A percentile compares a stretch with the other conserved stretches of the same genome.
Conservation (phyloP, 2,329 filamentous ascomycete species). For the Magnaporthales sp. region DNA sequence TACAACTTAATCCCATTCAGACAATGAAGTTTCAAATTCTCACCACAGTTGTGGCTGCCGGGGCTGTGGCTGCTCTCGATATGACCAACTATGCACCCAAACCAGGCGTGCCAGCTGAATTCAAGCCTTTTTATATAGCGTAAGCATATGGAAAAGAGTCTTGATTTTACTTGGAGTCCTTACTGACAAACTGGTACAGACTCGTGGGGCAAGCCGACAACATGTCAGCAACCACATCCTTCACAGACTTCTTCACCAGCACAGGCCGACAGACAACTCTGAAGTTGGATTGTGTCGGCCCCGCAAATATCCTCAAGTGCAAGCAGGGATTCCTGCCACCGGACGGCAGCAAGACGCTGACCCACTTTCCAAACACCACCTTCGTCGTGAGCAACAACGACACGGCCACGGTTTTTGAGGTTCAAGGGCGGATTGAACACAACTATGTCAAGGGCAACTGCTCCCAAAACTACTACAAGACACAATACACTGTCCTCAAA, state of each 20-base stretch:
- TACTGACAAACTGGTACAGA: neutral
- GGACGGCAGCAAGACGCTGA: slow-evolving; percentile 4
- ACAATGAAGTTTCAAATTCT: neutral
- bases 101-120: neutral
- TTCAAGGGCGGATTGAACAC: slow-evolving; percentile 3
- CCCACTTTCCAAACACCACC: neutral
- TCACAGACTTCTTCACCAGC: slow-evolving; percentile 4
- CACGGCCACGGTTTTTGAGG: slow-evolving; percentile 2
- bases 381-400: slow-evolving; percentile 1
- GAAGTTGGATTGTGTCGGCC: neutral
- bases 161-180: neutral
- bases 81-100: neutral
- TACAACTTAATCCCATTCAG: neutral
- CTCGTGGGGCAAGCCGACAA: slow-evolving; percentile 4
- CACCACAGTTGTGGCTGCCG: neutral
- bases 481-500: slow-evolving; percentile 1
- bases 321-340: slow-evolving; percentile 4
- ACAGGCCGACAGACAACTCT: slow-evolving; percentile 1
- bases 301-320: slow-evolving; percentile 2
- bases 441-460: slow-evolving; percentile 5
- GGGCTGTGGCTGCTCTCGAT: neutral
- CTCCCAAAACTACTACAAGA: slow-evolving; percentile 4
- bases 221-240: neutral
- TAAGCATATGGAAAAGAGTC: neutral
- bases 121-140: neutral